A percentile compares a stretch with the other conserved stretches of the same genome.
Conservation (phyloP, 495 filamentous ascomycete genomes). For the Hypoxylon cercidicola region DNA sequence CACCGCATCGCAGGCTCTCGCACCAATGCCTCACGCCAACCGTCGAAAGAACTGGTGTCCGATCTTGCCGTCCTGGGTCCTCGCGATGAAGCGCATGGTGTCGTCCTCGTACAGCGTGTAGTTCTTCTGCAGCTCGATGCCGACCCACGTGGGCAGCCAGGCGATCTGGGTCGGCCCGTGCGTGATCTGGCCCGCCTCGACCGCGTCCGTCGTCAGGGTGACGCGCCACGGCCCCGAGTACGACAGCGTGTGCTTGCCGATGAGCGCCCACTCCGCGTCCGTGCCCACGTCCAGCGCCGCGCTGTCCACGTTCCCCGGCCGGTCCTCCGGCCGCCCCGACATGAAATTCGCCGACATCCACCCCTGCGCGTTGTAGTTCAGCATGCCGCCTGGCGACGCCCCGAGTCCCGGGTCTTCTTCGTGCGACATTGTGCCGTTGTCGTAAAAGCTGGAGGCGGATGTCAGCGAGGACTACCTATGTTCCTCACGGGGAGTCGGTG, state of each 20-base stretch:
- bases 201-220: slow-evolving; percentile 26
- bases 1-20: too few relatives aligned
- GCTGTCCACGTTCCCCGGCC: slow-evolving; percentile 17
- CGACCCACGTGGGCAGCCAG: slow-evolving; percentile 37
- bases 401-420: slow-evolving; percentile 11
- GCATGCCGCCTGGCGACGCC: slow-evolving; percentile 19
- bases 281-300: slow-evolving; percentile 4
- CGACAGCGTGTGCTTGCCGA: slow-evolving; percentile 34
- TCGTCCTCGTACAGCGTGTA: slow-evolving; percentile 26
- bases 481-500: neutral
- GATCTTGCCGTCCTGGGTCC: slow-evolving; percentile 10
- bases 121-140: slow-evolving; percentile 28
- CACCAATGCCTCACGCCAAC: neutral
- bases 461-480: slow-evolving; percentile 1
- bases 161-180: slow-evolving; percentile 29
- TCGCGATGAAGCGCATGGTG: slow-evolving; percentile 22
- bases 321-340: slow-evolving; percentile 36
- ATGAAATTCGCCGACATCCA: slow-evolving; percentile 39
- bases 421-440: slow-evolving; percentile 30
- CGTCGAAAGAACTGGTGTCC: slow-evolving; percentile 24
- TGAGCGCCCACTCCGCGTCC: slow-evolving; percentile 33
- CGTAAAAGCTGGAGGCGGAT: slow-evolving; percentile 15
- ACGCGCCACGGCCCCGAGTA: slow-evolving; percentile 34
- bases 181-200: slow-evolving; percentile 32
- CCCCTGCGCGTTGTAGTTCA: slow-evolving; percentile 20